Percentiles rank a stretch among this genome's conserved stretches.
Conservation (phyloP, 2,329 filamentous ascomycete species). For the Microdochium paspali region DNA sequence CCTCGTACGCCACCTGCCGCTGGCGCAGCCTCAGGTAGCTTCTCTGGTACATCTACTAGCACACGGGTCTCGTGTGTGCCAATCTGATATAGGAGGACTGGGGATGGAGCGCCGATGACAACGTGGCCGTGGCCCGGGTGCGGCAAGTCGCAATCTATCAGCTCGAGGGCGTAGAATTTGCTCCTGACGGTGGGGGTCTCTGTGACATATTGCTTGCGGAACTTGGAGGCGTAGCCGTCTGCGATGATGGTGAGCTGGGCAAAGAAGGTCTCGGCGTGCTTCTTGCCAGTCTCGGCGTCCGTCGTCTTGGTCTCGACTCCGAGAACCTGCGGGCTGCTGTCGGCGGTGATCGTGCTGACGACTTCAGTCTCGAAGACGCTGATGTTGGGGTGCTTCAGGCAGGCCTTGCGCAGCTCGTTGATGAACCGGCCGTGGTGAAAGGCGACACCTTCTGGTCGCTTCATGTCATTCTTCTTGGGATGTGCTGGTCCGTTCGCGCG, state of each 20-base stretch:
- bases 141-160: slow-evolving; percentile 78
- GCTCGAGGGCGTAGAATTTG: slow-evolving; percentile 89
- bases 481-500: slow-evolving; percentile 17
- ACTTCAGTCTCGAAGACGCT: slow-evolving; percentile 87
- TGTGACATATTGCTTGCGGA: slow-evolving; percentile 69
- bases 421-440: slow-evolving; percentile 98
- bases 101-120: slow-evolving; percentile 64
- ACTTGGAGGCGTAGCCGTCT: slow-evolving; percentile 88
- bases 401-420: slow-evolving; percentile 66
- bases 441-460: slow-evolving; percentile 59
- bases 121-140: slow-evolving; percentile 75
- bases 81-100: slow-evolving; percentile 93
- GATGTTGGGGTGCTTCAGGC: slow-evolving; percentile 69
- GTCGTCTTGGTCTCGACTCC: slow-evolving; percentile 70
- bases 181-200: slow-evolving; percentile 62
- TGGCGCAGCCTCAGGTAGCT: slow-evolving; percentile 62
- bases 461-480: slow-evolving; percentile 18
- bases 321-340: slow-evolving; percentile 61
- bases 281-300: slow-evolving; percentile 43
- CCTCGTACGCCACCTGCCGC: slow-evolving; percentile 74
- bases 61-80: slow-evolving; percentile 88
- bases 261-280: slow-evolving; percentile 70
- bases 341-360: slow-evolving; percentile 62
- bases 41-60: slow-evolving; percentile 77
- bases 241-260: slow-evolving; percentile 80